A percentile compares a stretch with the other conserved stretches of the same genome.
phyloP scores from a whole-genome alignment of 306 rosid genomes.

The Acacia crassicarpa region DNA sequence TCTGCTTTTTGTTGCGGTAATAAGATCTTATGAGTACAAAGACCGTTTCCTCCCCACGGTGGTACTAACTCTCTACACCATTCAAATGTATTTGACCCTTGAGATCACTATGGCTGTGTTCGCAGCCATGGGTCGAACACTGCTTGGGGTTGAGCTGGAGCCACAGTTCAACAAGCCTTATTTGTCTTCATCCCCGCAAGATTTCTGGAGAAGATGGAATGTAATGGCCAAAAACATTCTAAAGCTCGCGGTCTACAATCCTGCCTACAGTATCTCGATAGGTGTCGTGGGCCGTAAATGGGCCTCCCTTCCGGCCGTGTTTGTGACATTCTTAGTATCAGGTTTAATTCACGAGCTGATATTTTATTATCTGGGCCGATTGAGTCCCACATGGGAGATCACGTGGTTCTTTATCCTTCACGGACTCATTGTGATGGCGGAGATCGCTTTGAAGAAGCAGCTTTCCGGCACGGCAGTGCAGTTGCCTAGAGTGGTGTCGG shows the following conservation, averaged over 20 bases:
- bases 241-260: constrained; percentile 40
- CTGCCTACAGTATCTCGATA: neutral
- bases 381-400: constrained; percentile 54
- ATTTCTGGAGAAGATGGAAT: constrained; percentile 68
- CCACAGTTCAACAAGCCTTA: constrained; percentile 53
- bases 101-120: constrained; percentile 33
- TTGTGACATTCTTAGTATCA: constrained; percentile 40
- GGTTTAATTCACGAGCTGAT: constrained; percentile 57
- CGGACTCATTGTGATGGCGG: constrained; percentile 34
- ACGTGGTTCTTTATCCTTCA: constrained; percentile 53
- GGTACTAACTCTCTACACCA: neutral
- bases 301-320: constrained; percentile 29
- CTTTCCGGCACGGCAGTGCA: constrained; percentile 14
- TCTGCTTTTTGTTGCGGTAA: neutral
- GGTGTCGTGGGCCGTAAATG: constrained; percentile 10
- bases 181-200: constrained; percentile 47
- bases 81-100: constrained; percentile 37
- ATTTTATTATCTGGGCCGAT: constrained; percentile 40
- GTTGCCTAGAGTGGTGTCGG: constrained; percentile 38
- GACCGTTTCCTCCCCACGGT: constrained; percentile 31
- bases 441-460: constrained; percentile 36
- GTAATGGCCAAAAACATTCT: constrained; percentile 26
- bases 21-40: neutral
- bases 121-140: constrained; percentile 26
- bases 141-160: constrained; percentile 38